phyloP scores from a whole-genome alignment of 257 asterid genomes.

The Eustoma russellianum region DNA sequence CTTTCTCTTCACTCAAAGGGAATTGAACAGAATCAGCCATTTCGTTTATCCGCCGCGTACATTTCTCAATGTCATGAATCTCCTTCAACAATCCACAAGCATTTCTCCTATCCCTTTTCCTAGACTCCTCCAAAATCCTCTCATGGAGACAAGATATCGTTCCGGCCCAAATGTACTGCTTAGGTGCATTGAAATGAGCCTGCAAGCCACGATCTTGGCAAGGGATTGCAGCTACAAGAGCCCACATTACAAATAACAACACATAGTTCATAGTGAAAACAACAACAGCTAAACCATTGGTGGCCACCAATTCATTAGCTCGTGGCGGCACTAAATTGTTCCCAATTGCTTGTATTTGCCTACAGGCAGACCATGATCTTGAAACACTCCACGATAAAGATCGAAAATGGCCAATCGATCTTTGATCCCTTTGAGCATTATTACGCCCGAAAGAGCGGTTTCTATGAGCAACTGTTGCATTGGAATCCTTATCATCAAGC shows the following conservation, averaged over 20 bases:
- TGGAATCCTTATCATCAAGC: conserved; percentile 70
- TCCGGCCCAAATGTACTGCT: conserved; percentile 57
- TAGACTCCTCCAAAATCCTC: conserved; percentile 70
- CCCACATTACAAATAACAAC: conserved; percentile 76
- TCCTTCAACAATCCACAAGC: conserved; percentile 77
- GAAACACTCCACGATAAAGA: conserved; percentile 98
- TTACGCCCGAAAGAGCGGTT: conserved; percentile 78
- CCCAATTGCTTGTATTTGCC: conserved; percentile 78
- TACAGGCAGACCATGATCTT: conserved; percentile 86
- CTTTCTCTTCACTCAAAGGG: conserved; percentile 60
- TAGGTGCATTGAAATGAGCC: conserved; percentile 40
- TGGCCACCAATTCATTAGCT: conserved; percentile 46
- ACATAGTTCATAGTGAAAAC: conserved; percentile 81
- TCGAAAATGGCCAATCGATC: conserved; percentile 47
- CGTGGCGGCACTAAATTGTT: conserved; percentile 53
- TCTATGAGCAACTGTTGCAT: conserved; percentile 40
- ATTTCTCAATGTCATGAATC: conserved; percentile 66
- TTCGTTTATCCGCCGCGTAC: conserved; percentile 47
- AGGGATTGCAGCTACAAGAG: conserved; percentile 93
- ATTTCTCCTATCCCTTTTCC: conserved; percentile 63
- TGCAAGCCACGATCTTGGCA: conserved; percentile 97
- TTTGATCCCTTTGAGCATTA: conserved; percentile 30
- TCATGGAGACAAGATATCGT: conserved; percentile 67
- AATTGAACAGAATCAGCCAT: conserved; percentile 44
- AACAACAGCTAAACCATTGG: conserved; percentile 54